Percentiles rank a stretch among this genome's conserved stretches.
phyloP scores from a whole-genome alignment of 768 basidiomycete genomes.

The Xerocomellus amylosporus region DNA sequence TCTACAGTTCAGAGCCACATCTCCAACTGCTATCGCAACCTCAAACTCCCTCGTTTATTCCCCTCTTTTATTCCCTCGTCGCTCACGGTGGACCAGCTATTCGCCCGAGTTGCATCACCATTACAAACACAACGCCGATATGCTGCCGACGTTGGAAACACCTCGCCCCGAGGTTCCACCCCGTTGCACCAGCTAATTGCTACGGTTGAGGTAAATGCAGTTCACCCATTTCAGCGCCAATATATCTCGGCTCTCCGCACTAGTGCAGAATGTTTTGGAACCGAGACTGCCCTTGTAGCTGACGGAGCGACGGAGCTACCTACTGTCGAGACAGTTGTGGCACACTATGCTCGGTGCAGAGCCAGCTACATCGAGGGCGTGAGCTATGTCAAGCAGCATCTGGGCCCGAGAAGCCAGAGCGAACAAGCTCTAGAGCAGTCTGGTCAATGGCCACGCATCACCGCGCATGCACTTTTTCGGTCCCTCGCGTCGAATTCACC shows the following conservation, averaged over 20 bases:
- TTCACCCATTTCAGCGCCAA: conserved; percentile 9
- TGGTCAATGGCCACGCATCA: conserved; percentile 40
- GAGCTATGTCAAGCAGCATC: neutral
- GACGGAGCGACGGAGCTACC: neutral
- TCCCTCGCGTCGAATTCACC: conserved; percentile 28
- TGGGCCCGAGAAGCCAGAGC: conserved; percentile 14
- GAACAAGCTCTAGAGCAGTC: conserved; percentile 20
- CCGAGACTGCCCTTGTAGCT: neutral
- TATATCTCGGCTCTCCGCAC: conserved; percentile 9
- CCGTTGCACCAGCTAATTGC: neutral
- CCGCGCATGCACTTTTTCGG: conserved; percentile 29
- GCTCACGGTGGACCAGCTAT: neutral
- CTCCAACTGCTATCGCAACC: conserved; percentile 11
- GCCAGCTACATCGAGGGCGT: neutral
- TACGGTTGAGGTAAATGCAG: neutral
- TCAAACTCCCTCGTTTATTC: neutral
- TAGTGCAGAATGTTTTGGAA: conserved; percentile 12
- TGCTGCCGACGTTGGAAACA: too few species aligned
- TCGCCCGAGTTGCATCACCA: neutral
- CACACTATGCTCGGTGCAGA: conserved; percentile 10
- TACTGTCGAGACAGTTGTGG: neutral
- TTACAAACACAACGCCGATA: neutral
- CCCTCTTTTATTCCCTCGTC: neutral
- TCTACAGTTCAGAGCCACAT: neutral
- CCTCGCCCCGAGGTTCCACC: too few species aligned